Base-by-base conservation (phyloP, 2,329 filamentous ascomycete genomes). In the Aspergillus tanneri region DNA sequence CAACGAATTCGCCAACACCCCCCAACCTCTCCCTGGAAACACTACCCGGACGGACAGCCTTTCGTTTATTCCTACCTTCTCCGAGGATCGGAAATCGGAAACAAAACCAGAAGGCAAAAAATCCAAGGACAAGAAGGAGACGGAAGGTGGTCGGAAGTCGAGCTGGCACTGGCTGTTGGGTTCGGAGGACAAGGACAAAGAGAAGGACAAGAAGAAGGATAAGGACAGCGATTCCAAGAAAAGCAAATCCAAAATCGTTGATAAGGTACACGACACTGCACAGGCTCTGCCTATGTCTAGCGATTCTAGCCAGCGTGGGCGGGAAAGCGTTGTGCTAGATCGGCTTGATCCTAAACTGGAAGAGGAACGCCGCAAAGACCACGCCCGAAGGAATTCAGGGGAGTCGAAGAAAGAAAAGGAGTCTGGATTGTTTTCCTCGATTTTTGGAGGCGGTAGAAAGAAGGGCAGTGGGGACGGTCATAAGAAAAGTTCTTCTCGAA, bases 381-480 rank as follows among this genome's bases (percentile, higher is more conserved):
- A 82, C 59, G 80, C 75, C 54, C 84, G 89, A 36, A 93, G 90
- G 65, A 80, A 83, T 4, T 79, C 80, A 1, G 73, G 76, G 24
- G 79, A 84, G 16, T 66, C 72, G 9, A 96, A 92, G 72, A 96
- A 91, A 67, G 91, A 96, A 57, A 96, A 95, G 64, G 90, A 96
- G 52, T 69, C 75, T 10, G 85, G 90, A 6, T 78, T 97, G n/a
- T 91, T 99, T 58, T 92, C 90, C 0, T 93, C 90, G 1, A 84
- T 99, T 46, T 97, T 99, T 63, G 89, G 90, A 12, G 88, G 90
- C 34, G 82, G 86, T 51, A 95, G 95, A 75, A 95, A 92, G 75
- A 95, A 90, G 70, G 78, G 82, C 47, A 87, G 92, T 49, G 85
- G 84, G 57, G 89, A 95, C 46, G 80, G 80, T 25, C 80, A 84